A percentile compares a stretch with the other conserved stretches of the same genome.
Evolutionary conservation across 2,329 filamentous ascomycete genomes (phyloP).

Genomic region (Daldinia sp.): DNA sequence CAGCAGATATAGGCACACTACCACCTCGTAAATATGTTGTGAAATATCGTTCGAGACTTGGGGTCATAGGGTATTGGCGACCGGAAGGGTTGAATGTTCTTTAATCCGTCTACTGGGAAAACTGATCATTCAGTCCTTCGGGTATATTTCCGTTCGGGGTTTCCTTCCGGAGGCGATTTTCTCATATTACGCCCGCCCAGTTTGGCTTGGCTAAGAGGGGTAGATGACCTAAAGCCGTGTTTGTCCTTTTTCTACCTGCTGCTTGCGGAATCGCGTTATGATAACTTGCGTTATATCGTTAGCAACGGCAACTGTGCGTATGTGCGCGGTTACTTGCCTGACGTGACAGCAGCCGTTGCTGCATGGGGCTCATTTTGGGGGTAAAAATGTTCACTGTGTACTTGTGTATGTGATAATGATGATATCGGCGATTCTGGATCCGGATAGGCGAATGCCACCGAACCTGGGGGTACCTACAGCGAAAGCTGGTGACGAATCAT

Average conservation of each 20-base stretch:
- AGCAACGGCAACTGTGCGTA: conserved; percentile 3
- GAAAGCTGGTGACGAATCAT: conserved; percentile 12
- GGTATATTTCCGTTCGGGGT: neutral
- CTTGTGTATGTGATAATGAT: conserved; percentile 8
- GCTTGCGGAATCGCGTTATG: neutral
- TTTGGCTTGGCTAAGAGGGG: neutral
- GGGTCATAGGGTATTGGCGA: too few species aligned
- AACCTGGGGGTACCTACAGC: conserved; percentile 8
- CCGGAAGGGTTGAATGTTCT: neutral
- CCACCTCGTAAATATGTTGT: neutral
- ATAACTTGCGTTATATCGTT: neutral
- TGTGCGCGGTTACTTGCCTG: conserved; percentile 28
- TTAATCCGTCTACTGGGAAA: neutral
- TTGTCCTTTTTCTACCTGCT: conserved; percentile 13
- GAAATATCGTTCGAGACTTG: neutral
- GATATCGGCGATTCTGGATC: conserved; percentile 20
- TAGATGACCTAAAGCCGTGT: conserved; percentile 1
- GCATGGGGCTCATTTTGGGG: conserved; percentile 30
- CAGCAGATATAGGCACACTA: conserved; percentile 9
- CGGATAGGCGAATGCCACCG: conserved; percentile 23
- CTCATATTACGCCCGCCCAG: neutral
- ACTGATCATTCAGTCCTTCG: neutral
- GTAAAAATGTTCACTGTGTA: neutral
- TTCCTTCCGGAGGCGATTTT: neutral
- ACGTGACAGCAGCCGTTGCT: conserved; percentile 34